Conservation (phyloP, 2,329 filamentous ascomycete genomes). For the Rhynchosporium secalis region DNA sequence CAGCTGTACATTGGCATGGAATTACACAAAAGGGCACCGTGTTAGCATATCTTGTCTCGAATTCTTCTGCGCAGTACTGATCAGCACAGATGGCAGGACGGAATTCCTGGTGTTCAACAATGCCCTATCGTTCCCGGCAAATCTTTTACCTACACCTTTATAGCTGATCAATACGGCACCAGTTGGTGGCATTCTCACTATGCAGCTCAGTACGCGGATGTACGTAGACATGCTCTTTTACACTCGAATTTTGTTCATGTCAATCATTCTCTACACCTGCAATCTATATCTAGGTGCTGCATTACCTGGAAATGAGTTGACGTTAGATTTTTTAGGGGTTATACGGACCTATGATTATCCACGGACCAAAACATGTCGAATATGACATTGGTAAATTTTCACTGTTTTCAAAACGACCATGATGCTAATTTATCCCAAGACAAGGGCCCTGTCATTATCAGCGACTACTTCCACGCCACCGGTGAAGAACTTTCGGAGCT, state of each 20-base stretch:
- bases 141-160: slow-evolving; percentile 37
- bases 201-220: slow-evolving; percentile 48
- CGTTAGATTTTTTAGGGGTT: slow-evolving; percentile 44
- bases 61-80: neutral
- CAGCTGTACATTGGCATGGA: slow-evolving; percentile 49
- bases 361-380: slow-evolving; percentile 56
- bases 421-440: slow-evolving; percentile 42
- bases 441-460: slow-evolving; percentile 51
- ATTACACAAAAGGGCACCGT: slow-evolving; percentile 45
- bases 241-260: no score
- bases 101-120: slow-evolving; percentile 53
- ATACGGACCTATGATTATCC: slow-evolving; percentile 59
- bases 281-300: no score
- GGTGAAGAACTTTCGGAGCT: no score
- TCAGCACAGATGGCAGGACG: slow-evolving; percentile 42
- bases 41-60: neutral
- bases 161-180: slow-evolving; percentile 41
- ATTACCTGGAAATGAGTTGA: no score
- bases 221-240: no score
- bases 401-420: neutral
- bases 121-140: slow-evolving; percentile 61
- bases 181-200: slow-evolving; percentile 59
- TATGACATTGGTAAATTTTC: slow-evolving; percentile 52
- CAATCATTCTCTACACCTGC: no score
- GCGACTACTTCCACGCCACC: slow-evolving; percentile 43